Base-by-base conservation (phyloP, 1,139 yeast genomes). In the Geotrichum candidum region DNA sequence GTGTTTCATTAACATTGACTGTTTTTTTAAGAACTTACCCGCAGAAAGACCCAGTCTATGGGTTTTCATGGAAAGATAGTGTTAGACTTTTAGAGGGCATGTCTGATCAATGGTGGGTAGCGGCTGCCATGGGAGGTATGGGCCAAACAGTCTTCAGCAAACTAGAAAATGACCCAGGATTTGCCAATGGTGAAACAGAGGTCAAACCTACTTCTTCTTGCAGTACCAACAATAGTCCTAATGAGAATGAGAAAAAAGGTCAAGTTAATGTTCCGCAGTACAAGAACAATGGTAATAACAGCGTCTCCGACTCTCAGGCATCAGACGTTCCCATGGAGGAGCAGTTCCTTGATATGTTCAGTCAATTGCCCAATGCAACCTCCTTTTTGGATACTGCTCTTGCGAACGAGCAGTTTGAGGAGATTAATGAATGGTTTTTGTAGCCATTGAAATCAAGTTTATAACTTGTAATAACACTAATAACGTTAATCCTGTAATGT, bases 71-170 rank as follows among this genome's bases (percentile, higher is more conserved):
- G 75, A 62, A 66, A 41, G 72, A 73, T 41, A 65, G 71, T 53
- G 71, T 75, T 57, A 57, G 61, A 15, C 57, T 70, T 41, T 68
- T 74, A 53, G 74, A 73, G 54, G 56, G 61, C 29, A 63, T 74
- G 69, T 70, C 74, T 1, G 69, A 66, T 51, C 66, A 70, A 48
- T 74, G 77, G 77, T 74, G 77, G 77, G 74, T 74, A 2, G 75
- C 76, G 1, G 75, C 73, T 31, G 76, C 76, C 33, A 74, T 74
- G 77, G 73, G 75, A 18, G 68, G 71, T 48, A 73, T 74, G 76
- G 77, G 77, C 11, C 65, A 71, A 62, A 70, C 68, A 15, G 73
- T 73, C 35, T 73, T 73, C 62, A 66, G 67, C 46, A 66, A 66
- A 56, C 61, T 73, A 29, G 72, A 68, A 38, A 66, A 65, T 27